phyloP scores from a whole-genome alignment of 1,284 basidiomycete species.

The Apiotrichum montevideense region DNA sequence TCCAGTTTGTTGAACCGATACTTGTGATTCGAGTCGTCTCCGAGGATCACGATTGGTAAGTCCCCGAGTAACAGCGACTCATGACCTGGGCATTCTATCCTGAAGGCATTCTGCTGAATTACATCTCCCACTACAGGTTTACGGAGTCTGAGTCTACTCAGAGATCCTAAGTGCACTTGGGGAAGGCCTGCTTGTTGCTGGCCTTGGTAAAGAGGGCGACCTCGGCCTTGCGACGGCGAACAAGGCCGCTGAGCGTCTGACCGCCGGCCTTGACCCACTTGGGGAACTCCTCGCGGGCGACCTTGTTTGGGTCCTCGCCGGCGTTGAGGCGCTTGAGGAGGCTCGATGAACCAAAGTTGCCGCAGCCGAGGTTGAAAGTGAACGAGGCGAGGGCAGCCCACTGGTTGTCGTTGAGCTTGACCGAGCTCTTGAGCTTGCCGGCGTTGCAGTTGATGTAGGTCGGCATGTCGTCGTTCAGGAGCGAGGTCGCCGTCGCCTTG shows the following conservation, averaged over 20 bases:
- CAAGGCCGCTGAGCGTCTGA: constrained; percentile 1
- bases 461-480: constrained; percentile 12
- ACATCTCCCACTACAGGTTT: too few species aligned
- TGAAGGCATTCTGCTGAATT: too few species aligned
- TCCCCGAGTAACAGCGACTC: too few species aligned
- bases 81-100: too few species aligned
- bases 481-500: constrained; percentile 1
- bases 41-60: too few species aligned
- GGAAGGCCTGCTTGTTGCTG: not conserved
- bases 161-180: not conserved
- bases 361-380: constrained; percentile 15
- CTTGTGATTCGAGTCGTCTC: too few species aligned
- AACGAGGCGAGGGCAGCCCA: constrained; percentile 7
- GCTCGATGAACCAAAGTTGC: not conserved
- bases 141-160: too few species aligned
- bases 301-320: constrained; percentile 6
- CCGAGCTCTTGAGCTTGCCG: not conserved
- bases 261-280: constrained; percentile 5
- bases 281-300: constrained; percentile 7
- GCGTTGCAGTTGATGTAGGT: constrained; percentile 6
- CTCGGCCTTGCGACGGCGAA: constrained; percentile 9
- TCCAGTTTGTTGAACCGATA: too few species aligned
- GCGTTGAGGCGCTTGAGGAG: constrained; percentile 7
- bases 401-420: constrained; percentile 13
- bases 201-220: not conserved